phyloP scores from a whole-genome alignment of 345 rosid genomes.

The Citrus medica region DNA sequence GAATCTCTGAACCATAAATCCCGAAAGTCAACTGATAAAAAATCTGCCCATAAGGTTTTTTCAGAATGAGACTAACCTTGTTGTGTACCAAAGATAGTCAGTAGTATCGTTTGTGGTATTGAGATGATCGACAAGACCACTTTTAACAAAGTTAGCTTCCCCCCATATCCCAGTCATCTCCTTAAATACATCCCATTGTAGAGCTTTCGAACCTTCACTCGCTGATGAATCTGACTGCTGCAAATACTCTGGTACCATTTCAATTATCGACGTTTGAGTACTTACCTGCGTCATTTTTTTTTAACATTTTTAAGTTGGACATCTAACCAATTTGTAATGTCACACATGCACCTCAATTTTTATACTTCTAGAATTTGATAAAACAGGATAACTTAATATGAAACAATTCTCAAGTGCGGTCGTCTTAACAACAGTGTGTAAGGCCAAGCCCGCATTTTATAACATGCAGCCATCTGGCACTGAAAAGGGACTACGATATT shows the following conservation, averaged over 20 bases:
- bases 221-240: conserved; percentile 29
- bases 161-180: conserved; percentile 87
- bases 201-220: conserved; percentile 30
- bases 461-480: not conserved
- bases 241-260: conserved; percentile 77
- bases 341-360: no score
- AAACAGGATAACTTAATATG: no score
- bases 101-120: conserved; percentile 81
- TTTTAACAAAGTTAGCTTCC: conserved; percentile 53
- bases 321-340: no score
- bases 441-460: not conserved
- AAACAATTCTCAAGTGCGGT: not conserved
- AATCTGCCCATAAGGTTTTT: not conserved
- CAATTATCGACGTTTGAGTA: conserved; percentile 59
- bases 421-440: not conserved
- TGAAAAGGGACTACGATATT: not conserved
- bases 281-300: conserved; percentile 41
- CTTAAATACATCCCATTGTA: conserved; percentile 65
- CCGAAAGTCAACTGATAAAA: not conserved
- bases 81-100: conserved; percentile 95
- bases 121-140: conserved; percentile 69
- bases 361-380: no score
- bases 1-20: not conserved
- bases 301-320: not conserved
- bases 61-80: conserved; percentile 51